Conservation (phyloP, 805 yeast species). For the Torulaspora gathmanii region DNA sequence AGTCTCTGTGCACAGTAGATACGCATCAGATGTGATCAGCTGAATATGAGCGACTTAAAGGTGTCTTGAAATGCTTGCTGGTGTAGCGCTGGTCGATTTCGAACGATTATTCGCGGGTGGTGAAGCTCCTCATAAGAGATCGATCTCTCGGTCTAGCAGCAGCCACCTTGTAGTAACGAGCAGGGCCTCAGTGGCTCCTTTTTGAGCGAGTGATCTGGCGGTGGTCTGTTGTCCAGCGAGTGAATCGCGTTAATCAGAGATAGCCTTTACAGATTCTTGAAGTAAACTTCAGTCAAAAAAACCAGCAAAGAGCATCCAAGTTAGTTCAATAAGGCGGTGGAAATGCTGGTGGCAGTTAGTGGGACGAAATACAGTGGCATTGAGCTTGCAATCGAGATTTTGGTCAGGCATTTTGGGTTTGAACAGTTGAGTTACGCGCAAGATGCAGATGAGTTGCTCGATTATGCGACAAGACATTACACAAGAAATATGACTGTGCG, state of each 20-base stretch:
- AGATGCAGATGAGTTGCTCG: constrained; percentile 43
- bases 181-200: too few species aligned
- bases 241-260: neutral
- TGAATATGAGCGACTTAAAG: too few species aligned
- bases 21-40: too few species aligned
- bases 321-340: neutral
- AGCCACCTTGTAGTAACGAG: too few species aligned
- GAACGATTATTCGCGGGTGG: too few species aligned
- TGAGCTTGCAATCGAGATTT: constrained; percentile 18
- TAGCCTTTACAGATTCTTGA: too few species aligned
- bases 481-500: constrained; percentile 53
- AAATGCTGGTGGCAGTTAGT: constrained; percentile 30
- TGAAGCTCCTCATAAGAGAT: too few species aligned
- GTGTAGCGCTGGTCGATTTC: too few species aligned
- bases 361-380: constrained; percentile 29
- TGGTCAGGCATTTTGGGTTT: constrained; percentile 19
- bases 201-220: too few species aligned
- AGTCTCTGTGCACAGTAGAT: too few species aligned
- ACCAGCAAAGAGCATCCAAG: neutral
- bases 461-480: constrained; percentile 66
- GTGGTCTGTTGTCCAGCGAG: neutral
- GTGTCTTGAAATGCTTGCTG: too few species aligned
- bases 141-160: too few species aligned
- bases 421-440: constrained; percentile 15
- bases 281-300: neutral